Conservation (phyloP, 306 rosid genomes). For the Vigna nakashimae region DNA sequence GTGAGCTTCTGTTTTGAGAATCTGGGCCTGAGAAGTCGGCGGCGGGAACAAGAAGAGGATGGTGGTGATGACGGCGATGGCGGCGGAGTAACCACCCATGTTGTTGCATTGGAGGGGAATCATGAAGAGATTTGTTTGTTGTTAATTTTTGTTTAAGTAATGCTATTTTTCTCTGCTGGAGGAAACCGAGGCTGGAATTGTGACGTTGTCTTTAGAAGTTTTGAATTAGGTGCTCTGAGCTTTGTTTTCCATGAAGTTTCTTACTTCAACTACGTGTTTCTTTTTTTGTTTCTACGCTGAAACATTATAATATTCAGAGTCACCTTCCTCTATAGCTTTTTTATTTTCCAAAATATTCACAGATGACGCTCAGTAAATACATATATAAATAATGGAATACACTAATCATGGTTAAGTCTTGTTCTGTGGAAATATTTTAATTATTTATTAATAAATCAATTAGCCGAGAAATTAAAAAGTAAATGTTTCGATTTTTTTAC, state of each 20-base stretch:
- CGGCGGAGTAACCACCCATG: neutral
- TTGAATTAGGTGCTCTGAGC: too few relatives aligned
- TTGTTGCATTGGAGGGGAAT: constrained; percentile 13
- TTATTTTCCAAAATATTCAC: neutral
- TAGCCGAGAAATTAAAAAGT: too few relatives aligned
- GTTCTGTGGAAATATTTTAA: too few relatives aligned
- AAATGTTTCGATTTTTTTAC: too few relatives aligned
- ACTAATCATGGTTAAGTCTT: too few relatives aligned
- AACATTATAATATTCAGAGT: neutral
- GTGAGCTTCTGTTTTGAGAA: neutral
- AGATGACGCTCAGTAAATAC: neutral
- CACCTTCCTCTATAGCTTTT: neutral
- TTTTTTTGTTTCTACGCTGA: neutral
- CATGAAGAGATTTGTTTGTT: neutral
- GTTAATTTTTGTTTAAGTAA: neutral
- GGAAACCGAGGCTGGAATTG: neutral
- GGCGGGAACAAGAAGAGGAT: constrained; percentile 44
- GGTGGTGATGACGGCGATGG: constrained; percentile 19
- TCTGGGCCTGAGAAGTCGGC: constrained; percentile 34
- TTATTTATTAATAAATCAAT: too few relatives aligned
- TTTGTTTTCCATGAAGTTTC: constrained; percentile 40
- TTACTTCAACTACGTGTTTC: neutral
- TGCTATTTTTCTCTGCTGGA: neutral
- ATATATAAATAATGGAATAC: neutral
- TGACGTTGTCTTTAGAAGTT: neutral